phyloP scores from a whole-genome alignment of 352 stramenopile genomes.

The Phytophthora melonis region DNA sequence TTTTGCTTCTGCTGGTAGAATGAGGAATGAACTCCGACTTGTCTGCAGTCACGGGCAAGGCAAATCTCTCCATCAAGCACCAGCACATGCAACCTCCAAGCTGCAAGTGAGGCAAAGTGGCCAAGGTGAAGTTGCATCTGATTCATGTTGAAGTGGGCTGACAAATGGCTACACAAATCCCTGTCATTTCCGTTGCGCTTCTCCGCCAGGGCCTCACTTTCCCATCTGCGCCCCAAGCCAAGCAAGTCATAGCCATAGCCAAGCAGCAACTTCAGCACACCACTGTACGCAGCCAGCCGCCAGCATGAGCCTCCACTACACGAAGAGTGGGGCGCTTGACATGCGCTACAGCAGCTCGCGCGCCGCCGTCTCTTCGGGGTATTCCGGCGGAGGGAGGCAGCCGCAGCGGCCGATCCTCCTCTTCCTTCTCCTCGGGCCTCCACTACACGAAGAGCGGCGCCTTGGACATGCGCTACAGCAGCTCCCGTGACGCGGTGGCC shows the following conservation, averaged over 20 bases:
- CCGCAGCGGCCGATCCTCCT: too few relatives aligned
- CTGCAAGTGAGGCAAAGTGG: background rate
- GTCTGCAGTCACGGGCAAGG: background rate
- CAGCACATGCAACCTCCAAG: background rate
- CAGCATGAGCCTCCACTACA: conserved; percentile 37
- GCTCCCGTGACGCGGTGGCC: conserved; percentile 13
- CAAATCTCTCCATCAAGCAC: background rate
- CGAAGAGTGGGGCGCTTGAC: conserved; percentile 31
- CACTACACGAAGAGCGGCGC: conserved; percentile 38
- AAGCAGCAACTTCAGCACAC: too few relatives aligned
- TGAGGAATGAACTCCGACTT: conserved; percentile 4
- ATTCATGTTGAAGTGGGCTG: conserved; percentile 18
- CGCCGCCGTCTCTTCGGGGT: conserved; percentile 13
- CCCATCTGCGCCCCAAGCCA: conserved; percentile 8
- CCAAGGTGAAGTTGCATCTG: too few relatives aligned
- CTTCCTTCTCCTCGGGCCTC: conserved; percentile 4
- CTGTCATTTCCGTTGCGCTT: conserved; percentile 4
- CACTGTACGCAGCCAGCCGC: background rate
- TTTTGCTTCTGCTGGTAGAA: conserved; percentile 1
- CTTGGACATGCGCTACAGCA: conserved; percentile 39
- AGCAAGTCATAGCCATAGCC: background rate
- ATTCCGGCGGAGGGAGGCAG: background rate
- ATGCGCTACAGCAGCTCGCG: conserved; percentile 39
- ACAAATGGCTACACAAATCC: conserved; percentile 30
- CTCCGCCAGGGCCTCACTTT: background rate